Base-by-base conservation (phyloP, 768 basidiomycete species). In the Leccinum imitatum region DNA sequence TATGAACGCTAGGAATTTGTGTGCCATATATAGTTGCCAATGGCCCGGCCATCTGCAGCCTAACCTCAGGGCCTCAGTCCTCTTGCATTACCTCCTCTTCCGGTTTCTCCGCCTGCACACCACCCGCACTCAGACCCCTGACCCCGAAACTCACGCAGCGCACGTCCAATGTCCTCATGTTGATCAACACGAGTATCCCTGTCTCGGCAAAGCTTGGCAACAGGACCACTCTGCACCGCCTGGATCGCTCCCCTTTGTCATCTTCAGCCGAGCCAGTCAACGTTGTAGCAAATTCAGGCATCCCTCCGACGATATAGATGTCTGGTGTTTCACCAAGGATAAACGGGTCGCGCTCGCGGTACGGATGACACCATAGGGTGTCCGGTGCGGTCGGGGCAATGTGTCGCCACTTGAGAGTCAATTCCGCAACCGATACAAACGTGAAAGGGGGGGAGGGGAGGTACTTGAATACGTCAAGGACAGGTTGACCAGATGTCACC, bases 301-400 rank as follows among this genome's bases (percentile, higher is more conserved):
- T 95, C 61, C 92, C 92, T 35, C 97, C 97, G n/a, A 95, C 80
- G 64, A 95, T 79, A 72, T 98, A 98, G 30, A 98, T 74, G 69
- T 97, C 86, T 15, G 97, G 97, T 9, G 93, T 89, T 69, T 87
- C 82, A n/a, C 77, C 67, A 33, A 99, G 80, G 58, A 97, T 80
- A 76, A 99, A 99, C 0, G 97, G 97, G 70, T 99, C 97, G 17
- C 79, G 77, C 30, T 84, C 80, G 53, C 90, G 84, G 77, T 90
- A 98, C 17, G 97, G 97, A 72, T 98, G 95, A 67, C 97, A 98
- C 95, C 95, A 98, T 4, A 99, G 81, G 1, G 97, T 99, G 74
- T 99, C 97, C 27, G 97, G 97, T 25, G 96, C 96, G 8, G 97
- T 98, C 4, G 97, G 97, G n/a, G 97, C 95, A 72, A 97, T 86